Evolutionary conservation across 2,329 filamentous ascomycete species (phyloP).

Genomic region (Gyromitra esculenta): DNA sequence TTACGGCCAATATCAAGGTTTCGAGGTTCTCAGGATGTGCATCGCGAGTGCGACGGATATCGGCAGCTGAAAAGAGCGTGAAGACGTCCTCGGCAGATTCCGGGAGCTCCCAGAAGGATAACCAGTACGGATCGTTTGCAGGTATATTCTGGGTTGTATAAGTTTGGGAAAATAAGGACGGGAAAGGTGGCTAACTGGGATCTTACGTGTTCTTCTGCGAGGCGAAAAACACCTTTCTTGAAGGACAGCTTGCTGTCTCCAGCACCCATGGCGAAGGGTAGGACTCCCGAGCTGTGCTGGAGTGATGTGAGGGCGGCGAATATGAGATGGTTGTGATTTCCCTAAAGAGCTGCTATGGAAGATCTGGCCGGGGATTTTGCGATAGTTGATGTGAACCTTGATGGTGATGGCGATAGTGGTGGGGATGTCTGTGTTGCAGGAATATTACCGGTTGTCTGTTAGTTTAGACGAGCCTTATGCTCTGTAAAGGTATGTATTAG

Average conservation of each 20-base stretch:
- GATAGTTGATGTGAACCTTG: constrained; percentile 3
- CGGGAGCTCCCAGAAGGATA: constrained; percentile 94
- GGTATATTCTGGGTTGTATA: constrained; percentile 71
- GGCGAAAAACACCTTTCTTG: constrained; percentile 96
- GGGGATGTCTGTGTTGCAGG: constrained; percentile 8
- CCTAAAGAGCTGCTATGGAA: neutral
- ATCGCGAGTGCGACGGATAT: constrained; percentile 89
- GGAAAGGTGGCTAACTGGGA: constrained; percentile 6
- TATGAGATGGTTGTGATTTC: neutral
- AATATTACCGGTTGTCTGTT: neutral
- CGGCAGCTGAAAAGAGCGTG: constrained; percentile 87
- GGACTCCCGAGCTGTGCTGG: neutral
- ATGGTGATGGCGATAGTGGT: constrained; percentile 18
- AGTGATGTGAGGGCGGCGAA: neutral
- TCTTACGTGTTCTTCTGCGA: constrained; percentile 79
- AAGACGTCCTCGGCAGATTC: constrained; percentile 97
- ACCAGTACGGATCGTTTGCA: constrained; percentile 91
- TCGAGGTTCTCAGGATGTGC: constrained; percentile 86
- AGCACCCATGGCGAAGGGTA: constrained; percentile 76
- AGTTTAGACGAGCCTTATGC: too few relatives aligned
- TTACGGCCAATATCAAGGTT: constrained; percentile 83
- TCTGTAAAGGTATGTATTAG: neutral
- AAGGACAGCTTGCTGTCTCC: constrained; percentile 99
- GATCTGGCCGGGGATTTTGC: neutral
- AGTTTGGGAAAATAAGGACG: constrained; percentile 16